These are phyloP conservation scores for Peronosclerospora sorghi DNA, from an alignment of 352 stramenopile species.

Conservation along the genomic window DNA sequence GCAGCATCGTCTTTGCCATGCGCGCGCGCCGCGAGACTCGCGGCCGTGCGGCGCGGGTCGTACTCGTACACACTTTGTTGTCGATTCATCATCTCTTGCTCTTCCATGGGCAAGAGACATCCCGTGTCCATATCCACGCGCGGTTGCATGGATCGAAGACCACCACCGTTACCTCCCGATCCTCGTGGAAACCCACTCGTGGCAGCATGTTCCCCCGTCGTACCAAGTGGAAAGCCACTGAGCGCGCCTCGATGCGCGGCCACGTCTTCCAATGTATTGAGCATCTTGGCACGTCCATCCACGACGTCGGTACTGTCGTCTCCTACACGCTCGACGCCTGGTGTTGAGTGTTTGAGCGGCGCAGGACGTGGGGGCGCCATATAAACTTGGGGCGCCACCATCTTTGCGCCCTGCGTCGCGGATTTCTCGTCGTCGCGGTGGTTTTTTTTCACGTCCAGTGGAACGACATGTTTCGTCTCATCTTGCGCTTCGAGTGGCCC, in stretches of 20 bases:
- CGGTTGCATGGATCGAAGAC: constrained; percentile 20
- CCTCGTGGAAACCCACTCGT: not conserved
- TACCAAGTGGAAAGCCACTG: constrained; percentile 52
- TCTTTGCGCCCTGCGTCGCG: constrained; percentile 19
- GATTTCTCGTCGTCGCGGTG: constrained; percentile 1
- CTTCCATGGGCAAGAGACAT: constrained; percentile 43
- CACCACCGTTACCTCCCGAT: not conserved
- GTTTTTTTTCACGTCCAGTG: constrained; percentile 22
- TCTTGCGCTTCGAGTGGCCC: not conserved
- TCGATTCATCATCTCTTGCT: constrained; percentile 72
- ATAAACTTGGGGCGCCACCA: constrained; percentile 49
- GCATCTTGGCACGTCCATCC: constrained; percentile 14
- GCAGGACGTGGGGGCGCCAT: constrained; percentile 55
- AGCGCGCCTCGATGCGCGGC: constrained; percentile 44
- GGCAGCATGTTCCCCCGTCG: constrained; percentile 35
- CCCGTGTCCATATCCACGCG: constrained; percentile 65
- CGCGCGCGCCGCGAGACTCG: constrained; percentile 12
- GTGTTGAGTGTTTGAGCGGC: constrained; percentile 24
- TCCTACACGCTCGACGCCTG: not conserved
- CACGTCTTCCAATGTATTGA: constrained; percentile 41
- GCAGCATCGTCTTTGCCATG: not conserved
- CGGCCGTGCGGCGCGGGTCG: constrained; percentile 38
- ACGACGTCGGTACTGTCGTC: not conserved
- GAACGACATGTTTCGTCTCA: constrained; percentile 12
- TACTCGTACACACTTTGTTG: constrained; percentile 83